phyloP scores from a whole-genome alignment of 495 filamentous ascomycete species.

The Penicillium cosmopolitanum region DNA sequence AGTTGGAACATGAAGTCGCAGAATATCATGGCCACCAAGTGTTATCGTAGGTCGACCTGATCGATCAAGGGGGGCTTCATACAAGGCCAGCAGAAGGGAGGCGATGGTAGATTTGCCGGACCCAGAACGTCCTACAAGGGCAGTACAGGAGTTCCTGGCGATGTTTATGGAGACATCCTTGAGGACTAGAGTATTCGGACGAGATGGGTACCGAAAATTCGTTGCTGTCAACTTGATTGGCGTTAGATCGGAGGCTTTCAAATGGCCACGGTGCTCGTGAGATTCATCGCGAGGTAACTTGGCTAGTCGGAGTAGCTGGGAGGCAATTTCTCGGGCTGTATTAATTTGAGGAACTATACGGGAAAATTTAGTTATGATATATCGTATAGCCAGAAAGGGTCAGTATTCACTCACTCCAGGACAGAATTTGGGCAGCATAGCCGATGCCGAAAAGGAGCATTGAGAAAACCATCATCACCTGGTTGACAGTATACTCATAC shows the following conservation, averaged over 20 bases:
- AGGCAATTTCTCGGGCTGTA: slow-evolving; percentile 70
- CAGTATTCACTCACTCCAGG: slow-evolving; percentile 54
- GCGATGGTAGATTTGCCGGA: slow-evolving; percentile 89
- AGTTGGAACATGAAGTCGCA: slow-evolving; percentile 58
- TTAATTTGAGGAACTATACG: slow-evolving; percentile 74
- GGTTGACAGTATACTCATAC: slow-evolving; percentile 49
- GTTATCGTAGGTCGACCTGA: slow-evolving; percentile 46
- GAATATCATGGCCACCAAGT: slow-evolving; percentile 59
- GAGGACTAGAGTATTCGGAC: slow-evolving; percentile 57
- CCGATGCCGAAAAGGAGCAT: slow-evolving; percentile 79
- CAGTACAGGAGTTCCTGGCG: slow-evolving; percentile 61
- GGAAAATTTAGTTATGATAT: background rate
- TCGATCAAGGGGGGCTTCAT: slow-evolving; percentile 43
- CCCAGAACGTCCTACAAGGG: slow-evolving; percentile 82
- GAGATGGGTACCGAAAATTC: slow-evolving; percentile 70
- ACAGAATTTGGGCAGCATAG: slow-evolving; percentile 68
- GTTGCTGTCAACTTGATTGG: slow-evolving; percentile 65
- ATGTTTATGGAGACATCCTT: slow-evolving; percentile 64
- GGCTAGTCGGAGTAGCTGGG: slow-evolving; percentile 73
- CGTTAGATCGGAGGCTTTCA: slow-evolving; percentile 51
- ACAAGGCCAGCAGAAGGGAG: slow-evolving; percentile 71
- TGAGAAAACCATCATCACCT: slow-evolving; percentile 76
- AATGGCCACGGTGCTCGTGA: slow-evolving; percentile 61
- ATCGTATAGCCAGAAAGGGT: background rate
- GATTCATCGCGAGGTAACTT: slow-evolving; percentile 53